Percentiles rank a stretch among this genome's conserved stretches.
These are phyloP conservation scores for Rhizopus microsporus DNA, from an alignment of 371 early-diverging fungal genomes.

Conservation along the genomic window DNA sequence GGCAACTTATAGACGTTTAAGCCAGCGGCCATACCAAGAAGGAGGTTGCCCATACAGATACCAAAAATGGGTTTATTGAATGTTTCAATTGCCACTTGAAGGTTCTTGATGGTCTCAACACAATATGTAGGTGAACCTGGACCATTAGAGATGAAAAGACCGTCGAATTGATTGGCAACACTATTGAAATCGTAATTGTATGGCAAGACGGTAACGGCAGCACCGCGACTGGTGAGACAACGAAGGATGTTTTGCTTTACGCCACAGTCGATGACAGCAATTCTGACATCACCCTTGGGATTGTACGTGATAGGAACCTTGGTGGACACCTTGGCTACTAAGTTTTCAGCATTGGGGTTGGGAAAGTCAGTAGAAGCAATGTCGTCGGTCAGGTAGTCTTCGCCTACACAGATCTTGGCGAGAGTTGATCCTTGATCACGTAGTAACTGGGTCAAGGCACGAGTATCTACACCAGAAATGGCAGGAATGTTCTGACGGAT, in stretches of 20 bases:
- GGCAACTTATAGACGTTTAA: conserved; percentile 93
- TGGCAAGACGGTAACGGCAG: conserved; percentile 84
- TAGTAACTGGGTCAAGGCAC: conserved; percentile 86
- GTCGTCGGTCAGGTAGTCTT: conserved; percentile 41
- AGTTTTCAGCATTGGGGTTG: conserved; percentile 76
- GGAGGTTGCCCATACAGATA: conserved; percentile 96
- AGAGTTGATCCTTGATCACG: conserved; percentile 85
- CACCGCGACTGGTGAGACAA: conserved; percentile 76
- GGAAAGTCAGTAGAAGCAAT: conserved; percentile 44
- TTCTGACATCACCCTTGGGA: conserved; percentile 70
- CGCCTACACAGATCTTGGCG: conserved; percentile 79
- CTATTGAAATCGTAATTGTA: conserved; percentile 75
- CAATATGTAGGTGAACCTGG: conserved; percentile 94
- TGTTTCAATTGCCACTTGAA: conserved; percentile 65
- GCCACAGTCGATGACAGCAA: conserved; percentile 88
- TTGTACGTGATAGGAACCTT: conserved; percentile 73
- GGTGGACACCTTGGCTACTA: conserved; percentile 58
- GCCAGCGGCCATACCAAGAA: conserved; percentile 91
- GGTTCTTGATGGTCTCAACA: conserved; percentile 69
- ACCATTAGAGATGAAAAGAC: conserved; percentile 95
- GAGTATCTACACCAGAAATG: conserved; percentile 92
- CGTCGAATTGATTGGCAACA: conserved; percentile 69
- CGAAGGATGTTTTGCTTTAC: conserved; percentile 93
- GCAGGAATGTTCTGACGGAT: conserved; percentile 85
- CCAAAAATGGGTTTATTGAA: conserved; percentile 93